Conservation (phyloP, 768 basidiomycete genomes). For the Boletus reticulatus region DNA sequence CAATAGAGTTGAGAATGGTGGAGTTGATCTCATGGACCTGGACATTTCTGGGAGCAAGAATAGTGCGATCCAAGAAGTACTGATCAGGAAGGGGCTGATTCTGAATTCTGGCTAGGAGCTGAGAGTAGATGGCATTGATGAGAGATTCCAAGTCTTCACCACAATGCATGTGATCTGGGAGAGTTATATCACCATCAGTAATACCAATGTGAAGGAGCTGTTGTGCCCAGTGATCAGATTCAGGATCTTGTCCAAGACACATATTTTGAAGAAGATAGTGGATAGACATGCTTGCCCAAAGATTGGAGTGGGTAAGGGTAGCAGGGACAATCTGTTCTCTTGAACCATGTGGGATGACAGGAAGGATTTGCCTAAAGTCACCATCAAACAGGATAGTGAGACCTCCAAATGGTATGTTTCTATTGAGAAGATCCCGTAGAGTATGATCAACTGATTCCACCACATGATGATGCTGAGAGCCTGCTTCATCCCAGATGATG, state of each 20-base stretch:
- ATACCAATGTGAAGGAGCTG: slow-evolving; percentile 28
- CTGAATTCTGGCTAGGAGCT: neutral
- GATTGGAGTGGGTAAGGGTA: slow-evolving; percentile 32
- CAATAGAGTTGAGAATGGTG: neutral
- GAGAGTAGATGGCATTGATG: neutral
- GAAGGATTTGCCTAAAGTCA: neutral
- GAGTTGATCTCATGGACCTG: neutral
- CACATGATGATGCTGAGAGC: neutral
- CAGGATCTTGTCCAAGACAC: slow-evolving; percentile 32
- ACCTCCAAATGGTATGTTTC: neutral
- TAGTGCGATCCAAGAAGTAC: neutral
- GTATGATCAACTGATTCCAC: neutral
- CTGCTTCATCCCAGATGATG: neutral
- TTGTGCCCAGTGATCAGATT: slow-evolving; percentile 32
- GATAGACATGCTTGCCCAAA: slow-evolving; percentile 37
- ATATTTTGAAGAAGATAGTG: slow-evolving; percentile 41
- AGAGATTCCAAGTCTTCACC: neutral
- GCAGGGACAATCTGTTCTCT: slow-evolving; percentile 38
- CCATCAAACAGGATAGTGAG: neutral
- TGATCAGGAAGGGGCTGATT: neutral
- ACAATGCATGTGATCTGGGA: neutral
- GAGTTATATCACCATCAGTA: neutral
- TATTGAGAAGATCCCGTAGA: neutral
- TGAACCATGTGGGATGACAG: slow-evolving; percentile 40
- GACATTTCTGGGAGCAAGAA: neutral